Evolutionary conservation across 257 asterid species (phyloP), one percentile per base, ranked within the genome.

Genomic region (Apocynum venetum): DNA sequence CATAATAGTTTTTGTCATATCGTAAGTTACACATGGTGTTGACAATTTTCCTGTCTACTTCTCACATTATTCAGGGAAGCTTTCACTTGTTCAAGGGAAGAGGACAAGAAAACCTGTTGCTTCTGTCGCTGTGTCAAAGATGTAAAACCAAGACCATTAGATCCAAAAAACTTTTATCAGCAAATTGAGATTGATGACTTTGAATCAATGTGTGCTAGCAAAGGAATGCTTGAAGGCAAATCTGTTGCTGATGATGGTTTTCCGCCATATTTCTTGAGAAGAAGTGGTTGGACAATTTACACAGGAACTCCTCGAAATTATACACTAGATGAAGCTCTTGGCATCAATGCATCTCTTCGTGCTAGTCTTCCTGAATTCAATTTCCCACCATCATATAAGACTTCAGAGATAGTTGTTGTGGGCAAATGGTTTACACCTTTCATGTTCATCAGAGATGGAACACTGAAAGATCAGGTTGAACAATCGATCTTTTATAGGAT

Each of bases 371-470:
- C 91, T 1, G 84, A 35, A 4, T 75, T 79, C 75, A 25, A 47
- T 44, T 71, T 71, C 43, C 72, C 79, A 10, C 5, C 31, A 48
- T 64, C 60, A 3, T 1, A 4, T 6, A 65, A 19, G 1, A 51
- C n/a, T 38, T 77, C 82, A 0, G 72, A 78, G 60, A 55, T 35
- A 15, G 60, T 75, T 4, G 72, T 79, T 8, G 78, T 82, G 31
- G 83, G 97, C 35, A 85, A 87, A 80, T 91, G 97, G 97, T 91
- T 88, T 72, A 46, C 75, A 3, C 95, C 95, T 3, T 91, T 88
- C 38, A 3, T 83, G 3, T 91, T 89, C 64, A 82, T 91, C 47
- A 89, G 85, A 78, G 95, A 87, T 31, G 84, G 86, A 4, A 61
- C 80, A 0, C 3, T 87, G 51, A 75, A 71, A 55, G 89, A 86